Evolutionary conservation across 352 stramenopile genomes (phyloP).

Genomic region (Phytophthora crassamura): DNA sequence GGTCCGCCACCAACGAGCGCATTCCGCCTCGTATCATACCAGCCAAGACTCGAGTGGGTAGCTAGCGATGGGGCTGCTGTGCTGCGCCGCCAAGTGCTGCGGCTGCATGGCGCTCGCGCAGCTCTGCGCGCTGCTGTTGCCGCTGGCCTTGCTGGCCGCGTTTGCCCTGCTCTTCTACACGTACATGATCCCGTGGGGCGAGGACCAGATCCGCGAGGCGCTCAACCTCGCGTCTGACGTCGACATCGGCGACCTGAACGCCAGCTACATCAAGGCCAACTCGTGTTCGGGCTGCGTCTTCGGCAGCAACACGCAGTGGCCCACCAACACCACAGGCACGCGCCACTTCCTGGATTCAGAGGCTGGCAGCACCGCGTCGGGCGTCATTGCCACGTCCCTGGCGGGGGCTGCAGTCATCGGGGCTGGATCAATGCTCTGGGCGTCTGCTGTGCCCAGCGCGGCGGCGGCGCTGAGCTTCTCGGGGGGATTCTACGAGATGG

Average conservation of each 20-base stretch:
- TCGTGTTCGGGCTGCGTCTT: conserved; percentile 88
- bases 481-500: conserved; percentile 84
- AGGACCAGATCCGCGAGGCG: conserved; percentile 69
- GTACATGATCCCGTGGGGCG: conserved; percentile 77
- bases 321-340: conserved; percentile 71
- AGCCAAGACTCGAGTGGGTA: background rate
- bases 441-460: conserved; percentile 67
- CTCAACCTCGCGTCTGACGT: conserved; percentile 56
- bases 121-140: conserved; percentile 69
- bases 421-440: conserved; percentile 78
- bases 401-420: conserved; percentile 54
- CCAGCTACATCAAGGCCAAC: conserved; percentile 60
- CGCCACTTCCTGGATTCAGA: conserved; percentile 80
- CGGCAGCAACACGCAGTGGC: conserved; percentile 84
- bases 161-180: conserved; percentile 74
- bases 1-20: no score
- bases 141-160: conserved; percentile 53
- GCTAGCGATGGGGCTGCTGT: conserved; percentile 52
- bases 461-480: conserved; percentile 72
- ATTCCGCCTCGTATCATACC: conserved; percentile 3
- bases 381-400: conserved; percentile 74
- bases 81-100: conserved; percentile 75
- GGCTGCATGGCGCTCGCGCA: conserved; percentile 78
- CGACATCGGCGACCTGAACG: conserved; percentile 56
- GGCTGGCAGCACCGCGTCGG: conserved; percentile 65